Evolutionary conservation across 2,329 filamentous ascomycete genomes (phyloP).

Genomic region (Proliferodiscus dingleyae): DNA sequence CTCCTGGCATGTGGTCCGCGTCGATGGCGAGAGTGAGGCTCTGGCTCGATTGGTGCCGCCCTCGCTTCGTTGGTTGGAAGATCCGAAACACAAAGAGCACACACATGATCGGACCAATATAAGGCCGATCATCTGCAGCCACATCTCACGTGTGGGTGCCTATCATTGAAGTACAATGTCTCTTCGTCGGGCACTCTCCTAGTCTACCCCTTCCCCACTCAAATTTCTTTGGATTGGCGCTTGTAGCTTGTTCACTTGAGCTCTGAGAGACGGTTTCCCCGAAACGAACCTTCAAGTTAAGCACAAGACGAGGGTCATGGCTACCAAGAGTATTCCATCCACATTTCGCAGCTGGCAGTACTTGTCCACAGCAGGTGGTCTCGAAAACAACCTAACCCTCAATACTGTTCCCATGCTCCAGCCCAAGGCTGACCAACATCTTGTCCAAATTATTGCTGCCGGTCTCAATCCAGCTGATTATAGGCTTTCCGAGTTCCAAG

Average conservation of each 20-base stretch:
- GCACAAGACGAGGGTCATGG: neutral
- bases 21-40: too few species aligned
- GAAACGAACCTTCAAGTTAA: neutral
- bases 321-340: neutral
- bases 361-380: constrained; percentile 3
- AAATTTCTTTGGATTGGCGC: neutral
- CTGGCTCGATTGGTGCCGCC: too few species aligned
- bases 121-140: too few species aligned
- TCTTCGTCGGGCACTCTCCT: neutral
- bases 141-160: too few species aligned
- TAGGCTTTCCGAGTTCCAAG: constrained; percentile 51
- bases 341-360: constrained; percentile 12
- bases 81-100: too few species aligned
- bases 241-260: neutral
- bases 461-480: constrained; percentile 60
- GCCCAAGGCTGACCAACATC: constrained; percentile 7
- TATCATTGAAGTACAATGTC: neutral
- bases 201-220: neutral
- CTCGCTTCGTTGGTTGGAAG: too few species aligned
- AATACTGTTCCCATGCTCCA: constrained; percentile 5
- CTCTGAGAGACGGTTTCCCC: neutral
- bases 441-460: constrained; percentile 42
- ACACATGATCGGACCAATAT: too few species aligned
- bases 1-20: too few species aligned
- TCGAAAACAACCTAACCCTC: constrained; percentile 12